Percentiles rank a stretch among this genome's conserved stretches.
Conservation (phyloP, 2,329 filamentous ascomycete species). For the Myriosclerotinia scirpicola region DNA sequence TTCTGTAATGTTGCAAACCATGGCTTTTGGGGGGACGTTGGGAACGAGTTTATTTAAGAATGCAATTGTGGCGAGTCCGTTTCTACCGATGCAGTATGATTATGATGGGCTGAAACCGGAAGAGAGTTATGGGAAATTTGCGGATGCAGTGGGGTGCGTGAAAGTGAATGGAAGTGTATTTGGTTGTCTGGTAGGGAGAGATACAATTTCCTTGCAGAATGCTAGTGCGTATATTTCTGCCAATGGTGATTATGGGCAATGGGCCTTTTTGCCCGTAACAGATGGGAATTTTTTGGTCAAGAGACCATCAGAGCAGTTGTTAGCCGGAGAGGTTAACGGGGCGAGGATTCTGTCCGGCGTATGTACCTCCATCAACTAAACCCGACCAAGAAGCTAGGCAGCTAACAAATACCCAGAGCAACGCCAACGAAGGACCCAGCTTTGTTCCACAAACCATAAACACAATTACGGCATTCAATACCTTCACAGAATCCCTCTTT, state of each 20-base stretch:
- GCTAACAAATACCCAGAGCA: conserved; percentile 40
- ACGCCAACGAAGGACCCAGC: conserved; percentile 51
- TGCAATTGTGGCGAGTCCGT: conserved; percentile 47
- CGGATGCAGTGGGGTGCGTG: conserved; percentile 44
- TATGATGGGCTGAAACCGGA: conserved; percentile 48
- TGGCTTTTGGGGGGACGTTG: conserved; percentile 26
- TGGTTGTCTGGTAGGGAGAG: conserved; percentile 37
- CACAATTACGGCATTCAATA: conserved; percentile 44
- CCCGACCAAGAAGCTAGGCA: background rate
- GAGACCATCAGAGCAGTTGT: conserved; percentile 39
- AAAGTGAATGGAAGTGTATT: conserved; percentile 39
- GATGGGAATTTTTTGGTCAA: conserved; percentile 41
- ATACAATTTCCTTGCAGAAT: conserved; percentile 40
- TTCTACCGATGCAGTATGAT: conserved; percentile 53
- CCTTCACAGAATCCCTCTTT: conserved; percentile 45
- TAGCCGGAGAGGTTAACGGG: conserved; percentile 39
- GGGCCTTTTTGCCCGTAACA: conserved; percentile 43
- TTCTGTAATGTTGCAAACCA: conserved; percentile 49
- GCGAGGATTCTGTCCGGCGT: conserved; percentile 30
- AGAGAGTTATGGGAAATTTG: conserved; percentile 48
- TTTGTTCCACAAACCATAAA: conserved; percentile 49
- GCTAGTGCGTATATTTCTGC: conserved; percentile 33
- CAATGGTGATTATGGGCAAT: conserved; percentile 32
- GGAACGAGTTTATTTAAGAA: conserved; percentile 21
- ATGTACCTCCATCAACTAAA: background rate